A percentile compares a stretch with the other conserved stretches of the same genome.
These are phyloP conservation scores for Aspergillus fijiensis DNA, from an alignment of 2,329 filamentous ascomycete genomes.

Conservation along the genomic window DNA sequence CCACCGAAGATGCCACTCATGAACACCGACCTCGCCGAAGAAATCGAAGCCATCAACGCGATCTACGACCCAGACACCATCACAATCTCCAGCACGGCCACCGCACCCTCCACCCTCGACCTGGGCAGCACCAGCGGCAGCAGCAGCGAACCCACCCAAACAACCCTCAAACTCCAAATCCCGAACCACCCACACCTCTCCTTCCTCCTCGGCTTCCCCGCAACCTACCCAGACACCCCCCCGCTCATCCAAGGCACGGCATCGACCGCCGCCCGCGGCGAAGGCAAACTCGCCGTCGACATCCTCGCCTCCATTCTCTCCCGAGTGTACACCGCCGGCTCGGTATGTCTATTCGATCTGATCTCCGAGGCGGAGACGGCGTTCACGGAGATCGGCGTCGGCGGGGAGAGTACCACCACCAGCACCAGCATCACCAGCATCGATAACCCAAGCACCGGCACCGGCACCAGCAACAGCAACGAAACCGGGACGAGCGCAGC, in stretches of 20 bases:
- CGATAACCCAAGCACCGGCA: too few species aligned
- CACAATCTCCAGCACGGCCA: constrained; percentile 38
- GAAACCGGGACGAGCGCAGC: constrained; percentile 20
- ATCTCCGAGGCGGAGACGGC: constrained; percentile 63
- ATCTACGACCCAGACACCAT: constrained; percentile 67
- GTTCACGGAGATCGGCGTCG: constrained; percentile 56
- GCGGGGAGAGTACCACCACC: constrained; percentile 12
- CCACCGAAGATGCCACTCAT: constrained; percentile 19
- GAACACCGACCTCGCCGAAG: constrained; percentile 46
- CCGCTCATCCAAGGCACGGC: constrained; percentile 76
- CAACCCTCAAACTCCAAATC: constrained; percentile 62
- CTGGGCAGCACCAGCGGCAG: constrained; percentile 21
- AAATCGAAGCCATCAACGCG: constrained; percentile 50
- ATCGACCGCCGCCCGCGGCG: constrained; percentile 69
- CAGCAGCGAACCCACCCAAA: constrained; percentile 24
- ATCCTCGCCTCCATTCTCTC: constrained; percentile 66
- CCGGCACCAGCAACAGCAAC: neutral
- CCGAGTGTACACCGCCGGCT: constrained; percentile 68
- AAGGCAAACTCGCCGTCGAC: constrained; percentile 69
- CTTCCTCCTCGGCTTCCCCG: constrained; percentile 64
- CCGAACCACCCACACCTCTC: constrained; percentile 55
- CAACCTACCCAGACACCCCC: constrained; percentile 70
- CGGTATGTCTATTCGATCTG: constrained; percentile 88
- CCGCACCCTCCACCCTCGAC: constrained; percentile 25
- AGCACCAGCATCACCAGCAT: too few species aligned